Base-by-base conservation (phyloP, 2,329 filamentous ascomycete genomes). In the Alternaria atra region DNA sequence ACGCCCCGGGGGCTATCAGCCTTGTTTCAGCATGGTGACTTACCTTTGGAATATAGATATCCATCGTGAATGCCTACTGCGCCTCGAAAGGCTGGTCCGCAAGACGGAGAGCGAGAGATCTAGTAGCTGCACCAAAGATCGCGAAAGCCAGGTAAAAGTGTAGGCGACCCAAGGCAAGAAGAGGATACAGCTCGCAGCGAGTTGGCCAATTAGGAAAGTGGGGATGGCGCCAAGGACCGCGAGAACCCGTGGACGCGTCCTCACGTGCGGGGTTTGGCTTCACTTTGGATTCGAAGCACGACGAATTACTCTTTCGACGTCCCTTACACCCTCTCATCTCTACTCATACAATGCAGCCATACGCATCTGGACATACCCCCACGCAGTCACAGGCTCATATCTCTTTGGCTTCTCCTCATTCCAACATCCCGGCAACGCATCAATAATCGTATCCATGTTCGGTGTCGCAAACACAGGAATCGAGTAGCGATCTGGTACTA, bases 391-490 rank as follows among this genome's bases (percentile, higher is more conserved):
- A 20, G 73, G 65, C 66, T 78, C 78, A 69, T 80, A 81, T 64
- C 74, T 79, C 63, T 77, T 79, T 44, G 76, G 73, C 12, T 34
- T 55, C 2, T 58, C 62, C 46, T 70, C 69, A 29, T 40, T 68
- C 69, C 71, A 77, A 61, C 71, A 69, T 15, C 68, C 64, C 8
- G 68, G 68, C 65, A 82, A 61, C 48, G 77, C 77, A 46, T 81
- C 77, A 53, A 81, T 76, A 9, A 80, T 57, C 1, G 75, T 72
- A 29, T 81, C 75, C 56, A 71, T 68, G 68, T 81, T 68, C 50
- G 79, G 75, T 13, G 70, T 75, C 15, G 78, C 73, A 58, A 82
- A 82, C 47, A 80, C 80, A 2, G 79, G 78, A 20, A 82, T 79
- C 25, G 74, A 78, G 52, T 80, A 80, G n/a, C 80, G 63, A 40